Percentiles rank a stretch among this genome's conserved stretches.
phyloP scores from a whole-genome alignment of 1,284 basidiomycete genomes.

The Cerioporus squamosus region DNA sequence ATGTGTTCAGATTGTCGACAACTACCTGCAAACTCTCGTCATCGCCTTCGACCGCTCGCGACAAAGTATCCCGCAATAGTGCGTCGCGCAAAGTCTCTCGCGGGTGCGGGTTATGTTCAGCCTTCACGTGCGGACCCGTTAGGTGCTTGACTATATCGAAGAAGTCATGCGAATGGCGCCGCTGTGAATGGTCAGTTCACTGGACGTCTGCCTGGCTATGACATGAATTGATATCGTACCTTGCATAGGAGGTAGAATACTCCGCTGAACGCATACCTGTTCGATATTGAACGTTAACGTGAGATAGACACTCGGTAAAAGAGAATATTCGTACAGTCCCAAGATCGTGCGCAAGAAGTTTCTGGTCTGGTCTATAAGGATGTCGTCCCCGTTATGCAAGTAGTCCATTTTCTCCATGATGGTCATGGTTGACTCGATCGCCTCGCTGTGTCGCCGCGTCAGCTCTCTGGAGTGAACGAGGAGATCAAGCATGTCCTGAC shows the following conservation, averaged over 20 bases:
- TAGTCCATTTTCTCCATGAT: conserved; percentile 51
- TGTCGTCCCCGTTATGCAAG: conserved; percentile 53
- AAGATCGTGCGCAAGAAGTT: conserved; percentile 57
- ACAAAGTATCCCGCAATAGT: conserved; percentile 59
- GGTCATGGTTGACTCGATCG: conserved; percentile 52
- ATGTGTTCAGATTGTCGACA: conserved; percentile 59
- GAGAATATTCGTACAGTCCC: conserved; percentile 43
- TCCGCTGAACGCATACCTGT: conserved; percentile 57
- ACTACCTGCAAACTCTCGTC: conserved; percentile 49
- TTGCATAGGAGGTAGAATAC: conserved; percentile 61
- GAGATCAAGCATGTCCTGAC: conserved; percentile 25
- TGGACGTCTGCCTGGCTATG: too few species aligned
- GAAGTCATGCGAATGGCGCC: conserved; percentile 50
- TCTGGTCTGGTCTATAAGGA: conserved; percentile 57
- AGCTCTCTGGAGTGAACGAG: neutral
- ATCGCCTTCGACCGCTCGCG: conserved; percentile 53
- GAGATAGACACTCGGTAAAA: neutral
- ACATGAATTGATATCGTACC: conserved; percentile 37
- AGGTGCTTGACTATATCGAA: conserved; percentile 59
- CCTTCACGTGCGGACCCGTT: conserved; percentile 43
- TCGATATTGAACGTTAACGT: neutral
- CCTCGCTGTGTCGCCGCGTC: conserved; percentile 35
- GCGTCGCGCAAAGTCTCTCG: conserved; percentile 49
- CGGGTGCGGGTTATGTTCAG: conserved; percentile 31
- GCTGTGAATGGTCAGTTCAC: conserved; percentile 35